A percentile compares a stretch with the other conserved stretches of the same genome.
These are phyloP conservation scores for Candida berthetii DNA, from an alignment of 805 yeast genomes.

Conservation along the genomic window DNA sequence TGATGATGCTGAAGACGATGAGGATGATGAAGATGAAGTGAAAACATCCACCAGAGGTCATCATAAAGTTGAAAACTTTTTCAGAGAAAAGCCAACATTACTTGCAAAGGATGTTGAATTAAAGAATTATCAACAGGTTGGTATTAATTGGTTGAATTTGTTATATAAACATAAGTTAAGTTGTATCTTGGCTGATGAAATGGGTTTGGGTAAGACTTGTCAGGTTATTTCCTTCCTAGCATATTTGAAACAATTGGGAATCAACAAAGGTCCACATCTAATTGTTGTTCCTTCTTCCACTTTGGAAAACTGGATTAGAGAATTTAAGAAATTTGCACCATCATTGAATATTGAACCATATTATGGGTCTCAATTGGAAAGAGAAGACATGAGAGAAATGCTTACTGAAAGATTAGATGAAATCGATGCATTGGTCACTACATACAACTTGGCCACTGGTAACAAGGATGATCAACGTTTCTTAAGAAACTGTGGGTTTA, in stretches of 20 bases:
- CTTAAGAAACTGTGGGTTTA: conserved; percentile 66
- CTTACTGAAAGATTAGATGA: conserved; percentile 43
- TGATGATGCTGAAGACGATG: conserved; percentile 25
- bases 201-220: conserved; percentile 97
- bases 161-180: conserved; percentile 75
- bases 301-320: conserved; percentile 95
- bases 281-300: conserved; percentile 97
- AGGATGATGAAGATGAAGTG: conserved; percentile 19
- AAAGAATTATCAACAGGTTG: conserved; percentile 94
- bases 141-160: conserved; percentile 86
- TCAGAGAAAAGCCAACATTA: conserved; percentile 66
- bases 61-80: conserved; percentile 28
- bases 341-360: conserved; percentile 79
- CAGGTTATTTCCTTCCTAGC: conserved; percentile 94
- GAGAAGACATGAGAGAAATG: conserved; percentile 77
- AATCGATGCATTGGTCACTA: conserved; percentile 89
- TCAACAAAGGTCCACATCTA: conserved; percentile 72
- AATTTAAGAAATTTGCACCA: conserved; percentile 87
- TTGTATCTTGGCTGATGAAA: conserved; percentile 95
- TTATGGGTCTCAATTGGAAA: conserved; percentile 81
- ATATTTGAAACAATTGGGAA: conserved; percentile 63
- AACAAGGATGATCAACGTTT: conserved; percentile 77
- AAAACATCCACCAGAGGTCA: conserved; percentile 4
- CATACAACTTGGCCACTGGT: conserved; percentile 89
- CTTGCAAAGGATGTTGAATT: conserved; percentile 59